Evolutionary conservation across 2,329 filamentous ascomycete species (phyloP), one percentile per base, ranked within the genome.

Genomic region (Tolypocladium capitatum): DNA sequence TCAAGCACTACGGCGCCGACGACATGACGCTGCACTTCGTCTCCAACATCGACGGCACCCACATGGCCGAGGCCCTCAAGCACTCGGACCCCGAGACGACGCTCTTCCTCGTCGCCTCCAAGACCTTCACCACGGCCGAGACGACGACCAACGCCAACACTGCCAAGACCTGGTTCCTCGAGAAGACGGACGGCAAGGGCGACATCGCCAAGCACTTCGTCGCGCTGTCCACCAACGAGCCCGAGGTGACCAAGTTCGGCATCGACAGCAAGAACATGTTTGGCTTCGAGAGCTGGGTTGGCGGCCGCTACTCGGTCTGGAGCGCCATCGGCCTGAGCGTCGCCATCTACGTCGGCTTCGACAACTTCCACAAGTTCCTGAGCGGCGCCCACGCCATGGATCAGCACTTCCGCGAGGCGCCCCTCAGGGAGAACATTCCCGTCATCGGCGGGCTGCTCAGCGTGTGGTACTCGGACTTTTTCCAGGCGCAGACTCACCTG

Each of bases 201-300:
- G 84, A 94, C 28, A 94, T 98, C 58, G 88, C 92, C 58, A 98
- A 97, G 79, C 92, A 98, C 78, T 98, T 98, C 63, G 92, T 96
- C 49, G 92, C 92, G 42, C 81, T 98, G 46, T 97, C 92, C 45
- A 98, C 92, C 67, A 98, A 98, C 71, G 86, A 91, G 71, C 67
- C 74, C 47, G 91, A 97, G 73, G 92, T 98, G 52, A 89, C 86
- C 71, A 97, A 97, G 76, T 98, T 98, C 61, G 92, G 92, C 56
- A 98, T 98, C 62, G 91, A 97, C 72, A 84, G 83, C 71, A 91
- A 91, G 78, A 98, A 97, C 78, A 98, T 98, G 92, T 98, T 98
- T 63, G 90, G 89, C 60, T 98, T 98, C 66, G 90, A 91, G 70
- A 94, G 86, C 70, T 98, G 92, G 92, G 91, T 97, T 46, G 92